These are phyloP conservation scores for Zopfia rhizophila DNA, from an alignment of 2,329 filamentous ascomycete species.

Conservation along the genomic window DNA sequence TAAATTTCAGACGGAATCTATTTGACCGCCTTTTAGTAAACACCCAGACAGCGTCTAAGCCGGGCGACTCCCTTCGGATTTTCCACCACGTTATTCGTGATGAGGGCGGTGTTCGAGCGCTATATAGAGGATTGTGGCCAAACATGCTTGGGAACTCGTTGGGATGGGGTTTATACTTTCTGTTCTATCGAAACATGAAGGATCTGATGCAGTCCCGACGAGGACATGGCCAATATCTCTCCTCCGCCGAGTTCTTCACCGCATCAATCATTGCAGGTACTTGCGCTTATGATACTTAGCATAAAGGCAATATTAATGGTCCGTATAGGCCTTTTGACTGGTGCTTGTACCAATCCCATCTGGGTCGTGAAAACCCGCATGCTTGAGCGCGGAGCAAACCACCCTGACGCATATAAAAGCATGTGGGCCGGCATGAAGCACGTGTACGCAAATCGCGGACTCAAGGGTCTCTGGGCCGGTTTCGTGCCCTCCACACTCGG, in stretches of 20 bases:
- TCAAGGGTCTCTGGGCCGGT: conserved; percentile 86
- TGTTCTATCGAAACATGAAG: conserved; percentile 73
- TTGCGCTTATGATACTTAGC: conserved; percentile 13
- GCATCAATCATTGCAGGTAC: conserved; percentile 72
- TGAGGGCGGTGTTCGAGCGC: conserved; percentile 70
- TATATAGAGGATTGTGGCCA: conserved; percentile 90
- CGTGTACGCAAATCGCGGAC: conserved; percentile 77
- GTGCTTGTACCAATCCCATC: conserved; percentile 89
- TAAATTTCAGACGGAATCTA: conserved; percentile 39
- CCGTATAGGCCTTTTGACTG: conserved; percentile 75
- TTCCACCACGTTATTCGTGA: conserved; percentile 62
- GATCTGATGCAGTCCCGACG: conserved; percentile 59
- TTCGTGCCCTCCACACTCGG: conserved; percentile 84
- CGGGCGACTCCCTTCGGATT: conserved; percentile 65
- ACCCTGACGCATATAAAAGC: conserved; percentile 81
- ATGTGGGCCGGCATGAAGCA: conserved; percentile 76
- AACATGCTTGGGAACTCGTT: conserved; percentile 91
- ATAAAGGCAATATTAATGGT: conserved; percentile 30
- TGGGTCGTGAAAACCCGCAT: conserved; percentile 99
- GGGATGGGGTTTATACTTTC: conserved; percentile 93
- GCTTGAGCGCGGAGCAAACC: conserved; percentile 81
- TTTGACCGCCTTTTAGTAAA: conserved; percentile 60
- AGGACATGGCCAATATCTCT: conserved; percentile 57
- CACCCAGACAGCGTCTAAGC: conserved; percentile 52
- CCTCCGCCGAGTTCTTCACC: conserved; percentile 80